Conservation (phyloP, 176 grass and related monocot species). For the Carex cristatella region DNA sequence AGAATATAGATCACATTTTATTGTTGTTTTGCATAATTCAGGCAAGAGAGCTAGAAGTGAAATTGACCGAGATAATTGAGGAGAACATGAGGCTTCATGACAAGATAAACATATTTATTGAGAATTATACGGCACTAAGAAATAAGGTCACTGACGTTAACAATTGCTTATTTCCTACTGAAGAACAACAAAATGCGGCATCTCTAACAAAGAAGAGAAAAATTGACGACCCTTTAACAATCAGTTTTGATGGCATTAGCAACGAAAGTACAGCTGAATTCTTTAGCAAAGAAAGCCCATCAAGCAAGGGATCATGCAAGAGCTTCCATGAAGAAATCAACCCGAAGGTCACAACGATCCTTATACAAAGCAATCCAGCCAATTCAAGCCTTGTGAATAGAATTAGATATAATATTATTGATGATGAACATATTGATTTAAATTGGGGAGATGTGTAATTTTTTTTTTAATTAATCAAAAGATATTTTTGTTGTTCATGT, state of each 20-base stretch:
- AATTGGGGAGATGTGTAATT: neutral
- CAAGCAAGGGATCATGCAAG: slow-evolving; percentile 20
- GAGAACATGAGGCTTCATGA: slow-evolving; percentile 54
- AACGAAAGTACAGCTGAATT: neutral
- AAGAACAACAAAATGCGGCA: neutral
- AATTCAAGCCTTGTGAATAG: slow-evolving; percentile 47
- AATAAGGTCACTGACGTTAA: neutral
- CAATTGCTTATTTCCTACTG: neutral
- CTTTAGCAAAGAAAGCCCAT: slow-evolving; percentile 11
- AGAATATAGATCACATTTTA: neutral
- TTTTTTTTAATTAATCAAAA: neutral
- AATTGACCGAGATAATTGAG: slow-evolving; percentile 38
- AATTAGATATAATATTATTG: neutral
- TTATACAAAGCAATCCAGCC: slow-evolving; percentile 41
- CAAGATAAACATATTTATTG: slow-evolving; percentile 28
- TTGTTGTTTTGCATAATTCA: neutral
- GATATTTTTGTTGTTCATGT: neutral
- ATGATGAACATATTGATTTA: too few species aligned
- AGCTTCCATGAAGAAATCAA: slow-evolving; percentile 29
- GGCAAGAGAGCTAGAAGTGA: slow-evolving; percentile 42
- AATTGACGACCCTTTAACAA: slow-evolving; percentile 19
- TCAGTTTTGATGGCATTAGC: slow-evolving; percentile 6
- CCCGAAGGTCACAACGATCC: slow-evolving; percentile 30
- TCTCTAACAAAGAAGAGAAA: slow-evolving; percentile 34
- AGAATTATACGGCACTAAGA: slow-evolving; percentile 10